Percentiles rank a stretch among this genome's conserved stretches.
phyloP scores from a whole-genome alignment of 352 stramenopile genomes.

The Phytopythium boreale region DNA sequence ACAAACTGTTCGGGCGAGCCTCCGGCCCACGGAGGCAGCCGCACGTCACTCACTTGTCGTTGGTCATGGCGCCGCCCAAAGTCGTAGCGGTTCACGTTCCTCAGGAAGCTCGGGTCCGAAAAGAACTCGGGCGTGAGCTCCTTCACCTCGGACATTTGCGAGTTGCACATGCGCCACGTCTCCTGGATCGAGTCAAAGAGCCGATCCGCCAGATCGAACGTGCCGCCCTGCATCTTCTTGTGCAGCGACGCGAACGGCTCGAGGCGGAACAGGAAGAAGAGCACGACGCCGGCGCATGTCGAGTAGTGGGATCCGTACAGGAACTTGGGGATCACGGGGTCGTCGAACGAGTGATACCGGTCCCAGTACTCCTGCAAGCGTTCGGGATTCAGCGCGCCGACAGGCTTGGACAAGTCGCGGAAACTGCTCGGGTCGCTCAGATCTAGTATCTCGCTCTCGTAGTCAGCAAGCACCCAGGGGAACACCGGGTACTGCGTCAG shows the following conservation, averaged over 20 bases:
- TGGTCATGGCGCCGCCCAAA: slow-evolving; percentile 90
- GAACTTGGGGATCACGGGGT: slow-evolving; percentile 89
- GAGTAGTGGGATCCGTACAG: slow-evolving; percentile 96
- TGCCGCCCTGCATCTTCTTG: slow-evolving; percentile 93
- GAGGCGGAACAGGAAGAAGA: slow-evolving; percentile 98
- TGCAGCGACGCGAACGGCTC: slow-evolving; percentile 98
- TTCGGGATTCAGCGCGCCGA: slow-evolving; percentile 95
- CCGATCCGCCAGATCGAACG: slow-evolving; percentile 98
- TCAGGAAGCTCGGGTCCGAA: slow-evolving; percentile 92
- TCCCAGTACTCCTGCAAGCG: slow-evolving; percentile 94
- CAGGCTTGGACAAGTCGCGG: slow-evolving; percentile 96
- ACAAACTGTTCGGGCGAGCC: slow-evolving; percentile 96
- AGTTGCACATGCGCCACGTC: slow-evolving; percentile 97
- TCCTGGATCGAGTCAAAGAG: slow-evolving; percentile 96
- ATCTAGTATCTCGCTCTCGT: slow-evolving; percentile 65
- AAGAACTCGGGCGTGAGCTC: slow-evolving; percentile 99
- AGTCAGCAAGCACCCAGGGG: slow-evolving; percentile 87
- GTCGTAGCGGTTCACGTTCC: slow-evolving; percentile 95
- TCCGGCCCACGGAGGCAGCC: slow-evolving; percentile 96
- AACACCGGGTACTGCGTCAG: slow-evolving; percentile 97
- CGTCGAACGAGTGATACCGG: slow-evolving; percentile 92
- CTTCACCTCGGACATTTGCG: slow-evolving; percentile 97
- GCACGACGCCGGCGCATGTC: slow-evolving; percentile 94
- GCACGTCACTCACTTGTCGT: slow-evolving; percentile 90
- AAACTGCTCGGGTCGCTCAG: slow-evolving; percentile 90